phyloP scores from a whole-genome alignment of 768 basidiomycete species.

The Xanthoconium purpureum region DNA sequence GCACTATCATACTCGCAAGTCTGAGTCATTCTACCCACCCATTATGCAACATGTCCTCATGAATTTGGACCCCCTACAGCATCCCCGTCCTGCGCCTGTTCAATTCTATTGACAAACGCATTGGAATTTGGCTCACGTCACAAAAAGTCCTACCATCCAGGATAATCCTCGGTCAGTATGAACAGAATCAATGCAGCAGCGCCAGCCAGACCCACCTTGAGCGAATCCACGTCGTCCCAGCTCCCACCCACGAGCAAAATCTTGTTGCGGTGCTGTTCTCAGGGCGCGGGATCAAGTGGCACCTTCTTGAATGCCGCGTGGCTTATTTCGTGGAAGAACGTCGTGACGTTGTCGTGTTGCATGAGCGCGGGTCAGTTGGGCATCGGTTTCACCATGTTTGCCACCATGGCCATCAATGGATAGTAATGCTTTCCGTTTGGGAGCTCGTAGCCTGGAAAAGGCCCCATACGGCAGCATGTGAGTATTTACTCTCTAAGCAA shows the following conservation, averaged over 20 bases:
- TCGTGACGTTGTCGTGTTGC: constrained; percentile 85
- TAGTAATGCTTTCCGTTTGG: constrained; percentile 60
- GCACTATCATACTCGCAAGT: no score
- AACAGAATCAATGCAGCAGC: no score
- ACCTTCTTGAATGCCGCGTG: constrained; percentile 80
- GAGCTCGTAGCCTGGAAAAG: constrained; percentile 64
- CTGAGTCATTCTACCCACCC: no score
- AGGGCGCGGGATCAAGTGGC: constrained; percentile 66
- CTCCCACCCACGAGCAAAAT: constrained; percentile 68
- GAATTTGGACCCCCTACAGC: neutral
- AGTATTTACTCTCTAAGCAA: constrained; percentile 65
- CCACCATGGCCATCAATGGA: constrained; percentile 83
- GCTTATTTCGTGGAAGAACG: constrained; percentile 91
- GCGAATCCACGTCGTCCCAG: no score
- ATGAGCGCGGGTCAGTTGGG: constrained; percentile 78
- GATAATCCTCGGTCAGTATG: no score
- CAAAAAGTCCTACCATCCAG: constrained; percentile 59
- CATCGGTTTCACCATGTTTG: constrained; percentile 84
- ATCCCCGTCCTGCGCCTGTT: constrained; percentile 18
- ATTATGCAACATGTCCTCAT: no score
- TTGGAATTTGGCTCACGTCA: constrained; percentile 70
- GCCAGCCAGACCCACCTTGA: neutral
- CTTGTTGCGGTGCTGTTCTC: constrained; percentile 67
- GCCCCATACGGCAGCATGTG: constrained; percentile 85
- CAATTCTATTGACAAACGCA: constrained; percentile 66